Conservation (phyloP, 2,329 filamentous ascomycete genomes). For the Pseudovirgaria hyperparasitica region DNA sequence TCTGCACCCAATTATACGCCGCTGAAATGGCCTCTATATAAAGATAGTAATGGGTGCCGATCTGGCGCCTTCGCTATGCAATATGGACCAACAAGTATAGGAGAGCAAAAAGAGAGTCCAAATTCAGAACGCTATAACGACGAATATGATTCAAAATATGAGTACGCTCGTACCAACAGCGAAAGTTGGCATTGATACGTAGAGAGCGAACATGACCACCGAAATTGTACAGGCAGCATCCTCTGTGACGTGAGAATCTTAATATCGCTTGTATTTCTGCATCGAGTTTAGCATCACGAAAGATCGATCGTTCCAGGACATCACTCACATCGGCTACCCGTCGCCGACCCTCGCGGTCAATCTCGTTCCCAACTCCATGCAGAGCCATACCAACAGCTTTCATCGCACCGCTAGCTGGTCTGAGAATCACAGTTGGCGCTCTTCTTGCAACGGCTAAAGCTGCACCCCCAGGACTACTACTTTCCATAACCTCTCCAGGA, state of each 20-base stretch:
- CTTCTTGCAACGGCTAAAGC: slow-evolving; percentile 65
- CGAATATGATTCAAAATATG: no score
- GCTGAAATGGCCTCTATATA: no score
- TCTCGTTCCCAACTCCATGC: slow-evolving; percentile 79
- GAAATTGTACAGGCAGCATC: no score
- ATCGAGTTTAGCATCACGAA: background rate
- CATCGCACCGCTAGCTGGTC: slow-evolving; percentile 80
- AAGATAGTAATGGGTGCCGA: no score
- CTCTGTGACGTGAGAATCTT: background rate
- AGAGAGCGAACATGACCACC: no score
- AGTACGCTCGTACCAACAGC: no score
- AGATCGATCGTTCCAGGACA: slow-evolving; percentile 6
- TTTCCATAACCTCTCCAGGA: slow-evolving; percentile 82
- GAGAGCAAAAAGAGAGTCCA: no score
- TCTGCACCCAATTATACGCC: no score
- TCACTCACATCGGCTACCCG: slow-evolving; percentile 76
- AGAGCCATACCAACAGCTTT: slow-evolving; percentile 82
- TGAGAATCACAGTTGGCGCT: slow-evolving; percentile 84
- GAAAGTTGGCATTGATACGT: no score
- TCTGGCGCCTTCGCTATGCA: no score
- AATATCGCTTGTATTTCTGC: slow-evolving; percentile 21
- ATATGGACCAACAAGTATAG: no score
- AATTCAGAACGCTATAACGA: no score
- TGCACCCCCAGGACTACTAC: slow-evolving; percentile 65
- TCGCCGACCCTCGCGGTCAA: slow-evolving; percentile 71